Conservation (phyloP, 106 monocot genomes). For the Phalaenopsis aphrodite region DNA sequence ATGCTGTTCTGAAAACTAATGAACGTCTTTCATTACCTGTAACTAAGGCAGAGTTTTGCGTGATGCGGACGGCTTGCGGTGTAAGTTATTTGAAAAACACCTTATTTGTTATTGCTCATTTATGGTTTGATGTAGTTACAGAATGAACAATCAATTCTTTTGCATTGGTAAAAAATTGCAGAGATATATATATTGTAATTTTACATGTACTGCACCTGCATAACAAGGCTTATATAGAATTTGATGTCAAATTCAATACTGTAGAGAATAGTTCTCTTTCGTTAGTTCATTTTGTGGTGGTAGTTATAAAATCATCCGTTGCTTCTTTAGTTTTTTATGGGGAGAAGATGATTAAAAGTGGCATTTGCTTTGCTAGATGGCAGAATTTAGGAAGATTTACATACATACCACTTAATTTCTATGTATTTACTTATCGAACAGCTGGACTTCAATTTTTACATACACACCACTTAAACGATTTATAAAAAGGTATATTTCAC, state of each 20-base stretch:
- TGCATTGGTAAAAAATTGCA: not conserved
- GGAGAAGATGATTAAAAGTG: not conserved
- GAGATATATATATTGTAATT: not conserved
- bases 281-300: not conserved
- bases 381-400: not conserved
- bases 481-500: too few species aligned
- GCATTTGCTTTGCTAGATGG: not conserved
- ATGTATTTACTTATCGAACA: too few species aligned
- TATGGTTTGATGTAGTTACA: not conserved
- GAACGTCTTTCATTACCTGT: conserved; percentile 70
- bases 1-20: conserved; percentile 39
- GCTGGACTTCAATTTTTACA: too few species aligned
- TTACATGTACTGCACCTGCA: not conserved
- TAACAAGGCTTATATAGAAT: not conserved
- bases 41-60: conserved; percentile 84
- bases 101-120: not conserved
- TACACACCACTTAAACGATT: too few species aligned
- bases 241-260: not conserved
- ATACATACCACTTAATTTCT: too few species aligned
- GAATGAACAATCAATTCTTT: not conserved
- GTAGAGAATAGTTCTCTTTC: not conserved
- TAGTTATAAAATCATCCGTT: too few species aligned
- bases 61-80: conserved; percentile 68
- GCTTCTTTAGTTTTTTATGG: too few species aligned
- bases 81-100: conserved; percentile 38